phyloP scores from a whole-genome alignment of 768 basidiomycete genomes.

The Trametes villosa region DNA sequence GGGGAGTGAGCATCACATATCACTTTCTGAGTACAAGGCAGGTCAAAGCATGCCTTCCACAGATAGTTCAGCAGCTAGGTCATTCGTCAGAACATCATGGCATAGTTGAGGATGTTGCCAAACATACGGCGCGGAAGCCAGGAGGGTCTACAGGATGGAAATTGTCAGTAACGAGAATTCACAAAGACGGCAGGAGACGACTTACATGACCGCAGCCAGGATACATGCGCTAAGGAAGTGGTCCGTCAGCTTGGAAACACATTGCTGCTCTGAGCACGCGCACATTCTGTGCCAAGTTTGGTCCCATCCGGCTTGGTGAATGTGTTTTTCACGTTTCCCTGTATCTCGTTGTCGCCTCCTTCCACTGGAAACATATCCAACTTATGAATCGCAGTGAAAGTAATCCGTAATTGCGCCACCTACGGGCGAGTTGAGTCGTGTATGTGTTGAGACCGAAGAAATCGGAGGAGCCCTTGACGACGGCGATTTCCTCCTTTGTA shows the following conservation, averaged over 20 bases:
- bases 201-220: conserved; percentile 44
- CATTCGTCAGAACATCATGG: no score
- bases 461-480: conserved; percentile 68
- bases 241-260: background rate
- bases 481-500: conserved; percentile 55
- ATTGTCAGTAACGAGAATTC: background rate
- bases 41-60: conserved; percentile 36
- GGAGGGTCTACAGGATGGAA: conserved; percentile 32
- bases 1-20: background rate
- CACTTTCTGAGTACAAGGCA: background rate
- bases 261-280: conserved; percentile 4
- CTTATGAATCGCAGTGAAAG: background rate
- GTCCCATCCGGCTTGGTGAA: conserved; percentile 67
- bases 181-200: background rate
- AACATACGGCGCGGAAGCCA: conserved; percentile 41
- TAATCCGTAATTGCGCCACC: conserved; percentile 22
- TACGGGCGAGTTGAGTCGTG: conserved; percentile 65
- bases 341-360: conserved; percentile 67
- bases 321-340: conserved; percentile 61
- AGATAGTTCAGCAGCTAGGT: conserved; percentile 43
- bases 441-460: conserved; percentile 79
- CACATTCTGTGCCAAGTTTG: conserved; percentile 65
- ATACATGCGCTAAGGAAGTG: conserved; percentile 34
- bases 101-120: no score
- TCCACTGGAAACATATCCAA: conserved; percentile 51